A percentile compares a stretch with the other conserved stretches of the same genome.
Conservation (phyloP, 257 asterid genomes). For the Nicotiana obtusifolia region DNA sequence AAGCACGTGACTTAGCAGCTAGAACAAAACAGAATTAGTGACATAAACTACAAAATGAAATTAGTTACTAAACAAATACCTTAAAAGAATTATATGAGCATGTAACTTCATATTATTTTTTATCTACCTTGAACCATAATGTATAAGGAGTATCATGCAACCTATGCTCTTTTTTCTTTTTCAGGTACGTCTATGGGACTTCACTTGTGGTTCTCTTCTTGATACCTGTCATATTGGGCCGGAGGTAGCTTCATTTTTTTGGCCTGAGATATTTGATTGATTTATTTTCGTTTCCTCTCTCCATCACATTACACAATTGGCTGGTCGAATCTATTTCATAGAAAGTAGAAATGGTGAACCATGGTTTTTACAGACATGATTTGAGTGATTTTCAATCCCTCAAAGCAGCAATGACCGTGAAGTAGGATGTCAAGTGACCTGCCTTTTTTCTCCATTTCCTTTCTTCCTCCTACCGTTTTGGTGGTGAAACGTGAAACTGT, state of each 20-base stretch:
- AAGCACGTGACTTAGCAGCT: not conserved
- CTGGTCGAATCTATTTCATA: not conserved
- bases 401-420: not conserved
- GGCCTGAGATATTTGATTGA: slow-evolving; percentile 3
- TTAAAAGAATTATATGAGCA: not conserved
- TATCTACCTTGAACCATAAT: not conserved
- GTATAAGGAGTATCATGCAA: slow-evolving; percentile 2
- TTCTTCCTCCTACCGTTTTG: not conserved
- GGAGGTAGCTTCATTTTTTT: slow-evolving; percentile 38
- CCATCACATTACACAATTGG: not conserved
- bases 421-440: not conserved
- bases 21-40: not conserved
- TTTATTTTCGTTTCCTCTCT: slow-evolving; percentile 2
- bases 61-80: not conserved
- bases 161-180: not conserved
- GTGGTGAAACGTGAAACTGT: not conserved
- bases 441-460: not conserved
- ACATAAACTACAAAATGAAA: not conserved
- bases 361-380: not conserved
- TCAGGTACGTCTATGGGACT: slow-evolving; percentile 95
- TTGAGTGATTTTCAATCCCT: not conserved
- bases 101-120: not conserved
- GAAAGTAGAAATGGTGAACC: not conserved
- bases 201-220: slow-evolving; percentile 68
- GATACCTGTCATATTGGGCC: slow-evolving; percentile 70